phyloP scores from a whole-genome alignment of 192 early-diverging fungal species.

The Gamsiella multidivaricata region DNA sequence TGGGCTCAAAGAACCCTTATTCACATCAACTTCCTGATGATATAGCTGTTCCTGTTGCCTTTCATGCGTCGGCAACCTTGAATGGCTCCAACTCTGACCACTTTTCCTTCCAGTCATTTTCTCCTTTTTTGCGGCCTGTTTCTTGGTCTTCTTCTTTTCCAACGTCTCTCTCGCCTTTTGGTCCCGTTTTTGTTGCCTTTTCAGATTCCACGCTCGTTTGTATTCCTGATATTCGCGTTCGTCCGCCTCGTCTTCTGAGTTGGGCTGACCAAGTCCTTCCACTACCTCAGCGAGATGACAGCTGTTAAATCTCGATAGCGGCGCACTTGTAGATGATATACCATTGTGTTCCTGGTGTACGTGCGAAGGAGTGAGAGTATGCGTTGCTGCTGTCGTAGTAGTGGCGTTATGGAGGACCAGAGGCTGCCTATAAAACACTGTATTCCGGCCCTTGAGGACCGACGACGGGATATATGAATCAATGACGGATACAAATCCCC shows the following conservation, averaged over 20 bases:
- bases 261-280: conserved; percentile 3
- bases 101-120: not conserved
- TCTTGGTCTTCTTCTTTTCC: conserved; percentile 9
- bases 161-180: conserved; percentile 11
- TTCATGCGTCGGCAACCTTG: too few relatives aligned
- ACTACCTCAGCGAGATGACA: not conserved
- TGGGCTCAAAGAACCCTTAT: too few relatives aligned
- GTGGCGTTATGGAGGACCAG: too few relatives aligned
- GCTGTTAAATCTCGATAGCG: not conserved
- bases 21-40: too few relatives aligned
- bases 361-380: too few relatives aligned
- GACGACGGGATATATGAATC: conserved; percentile 33
- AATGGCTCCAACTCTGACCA: not conserved
- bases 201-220: conserved; percentile 22
- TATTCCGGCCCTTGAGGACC: conserved; percentile 9
- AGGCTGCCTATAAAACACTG: conserved; percentile 4
- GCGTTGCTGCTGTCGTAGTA: too few relatives aligned
- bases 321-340: not conserved
- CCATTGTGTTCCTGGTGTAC: too few relatives aligned
- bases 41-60: too few relatives aligned
- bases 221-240: conserved; percentile 45
- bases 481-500: conserved; percentile 17
- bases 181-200: conserved; percentile 27
- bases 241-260: conserved; percentile 38
- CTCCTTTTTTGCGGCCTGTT: conserved; percentile 11